Evolutionary conservation across 108 stramenopile genomes (phyloP).

Genomic region (Craspedostauros australis): DNA sequence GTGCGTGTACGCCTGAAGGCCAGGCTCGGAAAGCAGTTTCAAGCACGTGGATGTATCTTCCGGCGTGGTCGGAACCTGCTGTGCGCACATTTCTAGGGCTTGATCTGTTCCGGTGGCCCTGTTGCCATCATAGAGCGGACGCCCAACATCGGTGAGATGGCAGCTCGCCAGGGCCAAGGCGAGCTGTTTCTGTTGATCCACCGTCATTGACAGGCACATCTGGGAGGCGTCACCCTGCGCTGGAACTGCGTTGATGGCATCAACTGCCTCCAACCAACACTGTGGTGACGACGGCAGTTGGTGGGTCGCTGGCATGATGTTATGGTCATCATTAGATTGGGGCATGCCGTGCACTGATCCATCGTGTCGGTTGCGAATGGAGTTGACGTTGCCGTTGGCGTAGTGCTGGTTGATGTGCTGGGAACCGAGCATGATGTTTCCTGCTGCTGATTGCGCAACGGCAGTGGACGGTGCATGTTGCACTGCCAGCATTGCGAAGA

Average conservation of each 20-base stretch:
- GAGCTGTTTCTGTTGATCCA: slow-evolving; percentile 25
- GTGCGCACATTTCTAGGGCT: neutral
- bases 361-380: neutral
- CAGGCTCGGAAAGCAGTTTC: slow-evolving; percentile 14
- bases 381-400: slow-evolving; percentile 3
- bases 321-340: slow-evolving; percentile 1
- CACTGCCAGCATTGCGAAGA: neutral
- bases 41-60: slow-evolving; percentile 15
- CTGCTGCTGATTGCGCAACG: neutral
- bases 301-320: too few relatives aligned
- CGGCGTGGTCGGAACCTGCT: neutral
- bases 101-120: neutral
- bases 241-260: slow-evolving; percentile 1
- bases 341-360: neutral
- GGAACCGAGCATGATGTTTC: neutral
- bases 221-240: neutral
- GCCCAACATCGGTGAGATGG: slow-evolving; percentile 24
- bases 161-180: slow-evolving; percentile 29
- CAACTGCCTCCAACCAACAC: slow-evolving; percentile 29
- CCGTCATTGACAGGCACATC: slow-evolving; percentile 19
- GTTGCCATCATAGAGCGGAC: slow-evolving; percentile 3
- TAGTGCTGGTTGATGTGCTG: neutral
- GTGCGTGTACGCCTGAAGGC: slow-evolving; percentile 24
- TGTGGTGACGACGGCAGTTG: slow-evolving; percentile 20
- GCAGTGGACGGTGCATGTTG: neutral